Base-by-base conservation (phyloP, 352 stramenopile species). In the Phytophthora pluvialis region DNA sequence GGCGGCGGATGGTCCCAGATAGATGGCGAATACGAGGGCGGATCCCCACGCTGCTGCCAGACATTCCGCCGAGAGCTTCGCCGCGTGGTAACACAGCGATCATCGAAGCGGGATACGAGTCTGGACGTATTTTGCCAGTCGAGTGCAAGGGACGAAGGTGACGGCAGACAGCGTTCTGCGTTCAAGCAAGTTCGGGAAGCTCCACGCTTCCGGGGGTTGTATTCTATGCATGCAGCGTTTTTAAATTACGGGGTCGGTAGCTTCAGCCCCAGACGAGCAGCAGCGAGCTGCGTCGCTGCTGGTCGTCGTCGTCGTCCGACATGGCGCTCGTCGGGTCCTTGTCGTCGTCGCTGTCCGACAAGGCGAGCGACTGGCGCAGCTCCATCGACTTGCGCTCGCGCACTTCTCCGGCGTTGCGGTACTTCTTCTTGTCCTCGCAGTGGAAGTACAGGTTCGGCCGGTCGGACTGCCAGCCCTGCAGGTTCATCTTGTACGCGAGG, bases 381-480 rank as follows among this genome's bases (percentile, higher is more conserved):
- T 65, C 51, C 39, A 75, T 68, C 1, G 67, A 69, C n/a, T 69
- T 75, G 46, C 43, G 57, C 40, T 64, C 61, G 10, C 35, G 45
- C 6, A 63, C n/a, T 32, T 47, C 43, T 2, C 33, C 53, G 5
- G 28, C 49, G 11, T 53, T 21, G 38, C 51, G 42, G 29, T 71
- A 60, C 16, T 68, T 75, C 16, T 52, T 68, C 51, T 70, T 73
- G 60, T 70, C 59, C 40, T 73, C 48, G 26, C 32, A 63, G 6
- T 43, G 47, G 32, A 73, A 76, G 43, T 76, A 76, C 29, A 76
- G 36, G 21, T 70, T 76, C 15, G 13, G 29, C 31, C 78, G 73
- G 56, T 86, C 72, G 9, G 55, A 67, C 35, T 80, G 75, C 78
- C 78, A 86, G 3, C 78, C 75, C 1, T 75, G 66, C 48, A 84